Percentiles rank a stretch among this genome's conserved stretches.
These are phyloP conservation scores for Thelonectria discophora DNA, from an alignment of 2,329 filamentous ascomycete genomes.

Conservation along the genomic window DNA sequence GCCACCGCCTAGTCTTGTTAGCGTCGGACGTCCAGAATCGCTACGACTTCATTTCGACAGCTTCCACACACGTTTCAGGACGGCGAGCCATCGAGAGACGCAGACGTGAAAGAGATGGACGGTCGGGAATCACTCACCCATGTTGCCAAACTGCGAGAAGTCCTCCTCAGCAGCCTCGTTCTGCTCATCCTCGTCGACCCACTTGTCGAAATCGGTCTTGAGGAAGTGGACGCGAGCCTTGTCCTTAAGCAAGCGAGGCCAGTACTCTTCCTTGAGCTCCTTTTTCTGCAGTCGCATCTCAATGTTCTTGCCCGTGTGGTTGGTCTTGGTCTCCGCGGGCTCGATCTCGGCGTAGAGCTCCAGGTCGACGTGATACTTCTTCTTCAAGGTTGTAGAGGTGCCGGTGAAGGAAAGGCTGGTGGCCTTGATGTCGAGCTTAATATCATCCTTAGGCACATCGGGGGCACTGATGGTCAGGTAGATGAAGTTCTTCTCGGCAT, in stretches of 20 bases:
- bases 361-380: conserved; percentile 84
- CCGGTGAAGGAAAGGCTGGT: conserved; percentile 83
- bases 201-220: conserved; percentile 99
- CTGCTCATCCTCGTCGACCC: conserved; percentile 99
- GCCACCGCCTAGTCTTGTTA: conserved; percentile 50
- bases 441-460: conserved; percentile 78
- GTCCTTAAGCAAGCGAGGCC: conserved; percentile 94
- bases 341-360: conserved; percentile 94
- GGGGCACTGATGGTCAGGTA: conserved; percentile 91
- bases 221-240: conserved; percentile 90
- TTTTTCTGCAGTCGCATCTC: conserved; percentile 97
- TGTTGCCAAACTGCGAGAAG: conserved; percentile 71
- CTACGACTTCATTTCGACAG: neutral
- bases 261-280: conserved; percentile 92
- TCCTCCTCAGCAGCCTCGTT: conserved; percentile 88
- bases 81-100: neutral
- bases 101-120: neutral
- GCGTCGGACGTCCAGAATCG: neutral
- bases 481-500: conserved; percentile 90
- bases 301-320: conserved; percentile 88
- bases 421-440: conserved; percentile 86
- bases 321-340: conserved; percentile 80
- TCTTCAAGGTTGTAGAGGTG: conserved; percentile 83
- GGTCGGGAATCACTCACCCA: conserved; percentile 58
- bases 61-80: neutral